phyloP scores from a whole-genome alignment of 495 filamentous ascomycete genomes.

The Aeminium ludgeri region DNA sequence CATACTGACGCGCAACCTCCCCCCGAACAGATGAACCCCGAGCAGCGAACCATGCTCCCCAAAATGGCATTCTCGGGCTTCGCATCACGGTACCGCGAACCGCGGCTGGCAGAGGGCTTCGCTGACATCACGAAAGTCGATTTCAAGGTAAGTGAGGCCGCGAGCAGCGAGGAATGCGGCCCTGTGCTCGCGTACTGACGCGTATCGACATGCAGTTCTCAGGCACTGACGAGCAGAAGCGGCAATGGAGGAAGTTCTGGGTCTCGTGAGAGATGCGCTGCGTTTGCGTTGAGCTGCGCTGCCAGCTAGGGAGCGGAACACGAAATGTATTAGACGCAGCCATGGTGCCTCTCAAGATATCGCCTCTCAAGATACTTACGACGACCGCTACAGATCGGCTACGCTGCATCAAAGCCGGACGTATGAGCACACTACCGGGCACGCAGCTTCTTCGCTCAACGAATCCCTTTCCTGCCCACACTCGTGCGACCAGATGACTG shows the following conservation, averaged over 20 bases:
- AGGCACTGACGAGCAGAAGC: constrained; percentile 13
- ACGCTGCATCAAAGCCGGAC: background rate
- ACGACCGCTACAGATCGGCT: background rate
- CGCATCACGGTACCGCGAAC: constrained; percentile 49
- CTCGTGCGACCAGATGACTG: too few relatives aligned
- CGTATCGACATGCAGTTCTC: constrained; percentile 8
- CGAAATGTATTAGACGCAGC: background rate
- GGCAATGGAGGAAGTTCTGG: constrained; percentile 16
- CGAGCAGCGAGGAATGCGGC: background rate
- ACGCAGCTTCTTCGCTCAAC: too few relatives aligned
- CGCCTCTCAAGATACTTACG: background rate
- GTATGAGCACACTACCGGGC: too few relatives aligned
- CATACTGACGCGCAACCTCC: too few relatives aligned
- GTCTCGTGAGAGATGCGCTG: constrained; percentile 7
- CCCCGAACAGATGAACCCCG: constrained; percentile 52
- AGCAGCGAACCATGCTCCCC: constrained; percentile 56
- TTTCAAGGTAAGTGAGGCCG: constrained; percentile 44
- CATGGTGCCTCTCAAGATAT: background rate
- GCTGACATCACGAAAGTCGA: constrained; percentile 54
- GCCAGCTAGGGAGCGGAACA: background rate
- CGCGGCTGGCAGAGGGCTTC: constrained; percentile 64
- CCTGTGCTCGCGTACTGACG: background rate
- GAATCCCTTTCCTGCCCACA: too few relatives aligned
- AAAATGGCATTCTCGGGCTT: constrained; percentile 66
- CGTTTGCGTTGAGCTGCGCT: background rate